Evolutionary conservation across 2,329 filamentous ascomycete genomes (phyloP), one percentile per base, ranked within the genome.

Genomic region (Biscogniauxia mediterranea): DNA sequence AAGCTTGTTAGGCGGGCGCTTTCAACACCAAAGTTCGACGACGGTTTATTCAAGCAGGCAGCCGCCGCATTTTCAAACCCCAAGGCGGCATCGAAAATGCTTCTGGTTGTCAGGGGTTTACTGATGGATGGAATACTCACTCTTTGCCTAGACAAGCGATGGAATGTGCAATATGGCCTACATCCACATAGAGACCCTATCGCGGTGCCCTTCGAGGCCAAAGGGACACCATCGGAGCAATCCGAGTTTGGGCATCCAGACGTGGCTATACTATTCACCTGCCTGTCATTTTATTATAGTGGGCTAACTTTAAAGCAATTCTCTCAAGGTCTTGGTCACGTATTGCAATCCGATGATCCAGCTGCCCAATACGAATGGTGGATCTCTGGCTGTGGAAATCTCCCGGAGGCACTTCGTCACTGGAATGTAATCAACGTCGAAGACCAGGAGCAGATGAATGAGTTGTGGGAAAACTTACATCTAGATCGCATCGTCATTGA

Each of bases 171-270:
- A 46, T 92, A 88, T 53, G 85, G 86, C 0, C 72, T 88, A 0
- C 81, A 86, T 62, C 79, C 83, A 0, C 52, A 65, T 0, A 78
- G 89, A 2, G 76, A 81, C 52, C 85, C 85, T 0, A 81, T 90
- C 5, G 88, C 89, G 0, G 89, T 91, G 0, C 89, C 89, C 0
- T 92, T 81, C 53, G 79, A 84, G 13, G 86, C 86, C 0, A 90
- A 91, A 58, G 89, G 88, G 1, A 77, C 80, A 0, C 88, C 89
- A 0, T 83, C 82, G 0, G 81, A 84, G 0, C 80, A 85, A 3
- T 83, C 87, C 0, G 89, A 92, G 66, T 92, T 83, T 67, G 85
- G 86, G 0, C 88, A 92, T 64, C 88, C 89, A 0, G 81, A 92
- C 64, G 86, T 89, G 0, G 79, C 84, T 0, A 87, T 92, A 1